A percentile compares a stretch with the other conserved stretches of the same genome.
Conservation (phyloP, 306 rosid species). For the Vicia sativa region DNA sequence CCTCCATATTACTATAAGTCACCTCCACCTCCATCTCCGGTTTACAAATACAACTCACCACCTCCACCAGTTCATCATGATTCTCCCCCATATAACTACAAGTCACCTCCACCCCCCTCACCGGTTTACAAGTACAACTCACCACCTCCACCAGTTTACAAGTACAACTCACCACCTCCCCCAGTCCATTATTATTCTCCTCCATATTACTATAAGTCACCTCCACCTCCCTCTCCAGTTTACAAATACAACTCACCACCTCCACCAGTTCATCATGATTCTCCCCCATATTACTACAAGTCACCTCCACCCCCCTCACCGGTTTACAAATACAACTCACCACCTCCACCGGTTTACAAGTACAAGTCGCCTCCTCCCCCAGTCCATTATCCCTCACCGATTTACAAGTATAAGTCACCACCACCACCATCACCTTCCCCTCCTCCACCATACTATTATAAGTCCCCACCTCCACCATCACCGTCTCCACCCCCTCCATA, state of each 20-base stretch:
- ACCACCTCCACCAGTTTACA: conserved; percentile 26
- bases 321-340: background rate
- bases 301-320: background rate
- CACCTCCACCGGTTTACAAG: background rate
- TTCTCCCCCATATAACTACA: background rate
- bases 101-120: background rate
- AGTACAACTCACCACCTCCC: conserved; percentile 3
- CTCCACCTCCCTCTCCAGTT: conserved; percentile 31
- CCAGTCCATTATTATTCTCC: conserved; percentile 25
- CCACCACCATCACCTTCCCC: conserved; percentile 38
- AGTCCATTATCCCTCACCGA: background rate
- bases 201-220: conserved; percentile 52
- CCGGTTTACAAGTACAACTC: background rate
- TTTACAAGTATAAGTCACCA: background rate
- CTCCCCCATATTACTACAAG: background rate
- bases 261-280: background rate
- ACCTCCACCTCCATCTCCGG: background rate
- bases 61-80: background rate
- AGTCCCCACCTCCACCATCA: conserved; percentile 40
- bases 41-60: background rate
- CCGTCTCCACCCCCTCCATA: conserved; percentile 41
- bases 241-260: background rate
- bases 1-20: background rate
- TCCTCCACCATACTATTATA: conserved; percentile 40
- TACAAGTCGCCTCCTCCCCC: background rate